Evolutionary conservation across 352 stramenopile genomes (phyloP).

Genomic region (Globisporangium irregulare): DNA sequence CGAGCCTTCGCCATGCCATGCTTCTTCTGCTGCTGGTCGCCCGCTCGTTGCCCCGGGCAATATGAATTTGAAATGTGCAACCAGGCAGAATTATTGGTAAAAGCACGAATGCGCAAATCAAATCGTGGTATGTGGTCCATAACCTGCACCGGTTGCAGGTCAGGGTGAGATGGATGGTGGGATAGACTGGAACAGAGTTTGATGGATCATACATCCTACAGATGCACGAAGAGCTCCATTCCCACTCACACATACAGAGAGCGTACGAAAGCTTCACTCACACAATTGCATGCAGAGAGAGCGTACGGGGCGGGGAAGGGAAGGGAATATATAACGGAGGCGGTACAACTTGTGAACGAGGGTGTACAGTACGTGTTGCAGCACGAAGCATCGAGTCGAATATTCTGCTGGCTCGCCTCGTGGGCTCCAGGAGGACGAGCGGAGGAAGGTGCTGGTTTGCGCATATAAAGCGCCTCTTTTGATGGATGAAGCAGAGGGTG

Average conservation of each 20-base stretch:
- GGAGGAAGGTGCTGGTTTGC: background rate
- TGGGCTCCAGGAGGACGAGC: background rate
- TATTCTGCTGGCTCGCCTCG: background rate
- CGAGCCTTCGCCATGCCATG: background rate
- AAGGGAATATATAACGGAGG: background rate
- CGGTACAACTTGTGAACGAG: background rate
- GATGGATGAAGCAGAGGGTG: background rate
- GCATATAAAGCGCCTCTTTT: background rate
- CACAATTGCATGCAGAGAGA: background rate
- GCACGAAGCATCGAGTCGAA: background rate
- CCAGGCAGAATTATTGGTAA: background rate
- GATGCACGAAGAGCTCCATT: background rate
- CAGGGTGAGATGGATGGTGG: background rate
- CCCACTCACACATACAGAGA: background rate
- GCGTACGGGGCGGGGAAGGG: background rate
- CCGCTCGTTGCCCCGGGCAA: background rate
- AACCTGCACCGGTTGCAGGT: background rate
- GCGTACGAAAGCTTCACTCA: background rate
- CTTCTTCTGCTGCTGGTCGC: conserved; percentile 7
- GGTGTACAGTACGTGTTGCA: background rate
- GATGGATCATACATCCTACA: background rate
- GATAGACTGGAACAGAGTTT: too few relatives aligned
- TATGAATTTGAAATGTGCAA: background rate
- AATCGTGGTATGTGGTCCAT: background rate
- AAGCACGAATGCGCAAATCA: background rate